Base-by-base conservation (phyloP, 164 flowering plant genomes). In the Vitis labrusca region DNA sequence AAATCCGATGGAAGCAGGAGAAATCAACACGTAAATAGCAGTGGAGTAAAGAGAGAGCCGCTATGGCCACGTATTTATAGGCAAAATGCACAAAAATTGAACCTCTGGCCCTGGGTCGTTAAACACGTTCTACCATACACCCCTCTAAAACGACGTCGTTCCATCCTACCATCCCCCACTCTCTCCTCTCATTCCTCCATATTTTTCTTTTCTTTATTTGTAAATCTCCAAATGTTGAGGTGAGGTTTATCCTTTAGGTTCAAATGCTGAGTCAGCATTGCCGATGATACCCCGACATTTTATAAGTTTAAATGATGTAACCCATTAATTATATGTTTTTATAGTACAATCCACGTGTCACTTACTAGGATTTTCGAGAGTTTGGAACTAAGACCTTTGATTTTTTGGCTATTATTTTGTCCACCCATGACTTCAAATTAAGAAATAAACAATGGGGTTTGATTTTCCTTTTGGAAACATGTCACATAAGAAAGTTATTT, bases 31-130 rank as follows among this genome's bases (percentile, higher is more conserved):
- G 69, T 66, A 32, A 2, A 2, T 8, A 2, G 56, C 27, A 44
- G 27, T 23, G 53, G 54, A 11, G 70, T 67, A 30, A 27, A 59
- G 2, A 7, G 11, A 3, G 8, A 52, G n/a, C 50, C n/a, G 27
- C 56, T 2, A 13, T 8, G 12, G 57, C 54, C 68, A 56, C 74
- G 59, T 61, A 71, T 56, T 71, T 71, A 71, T 71, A 64, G 62
- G 10, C 13, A 19, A 53, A 19, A 19, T 10, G 53, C 27, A 4
- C 17, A 12, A 37, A 37, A 37, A 37, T 37, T 37, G 44, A 37
- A 37, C 44, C 44, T 23, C 27, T 23, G 27, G 27, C 44, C 44
- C 5, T 37, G 44, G 44, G 5, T 37, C 44, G 44, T 37, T 37
- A 37, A 37, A 37, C 44, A 37, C 44, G 44, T 37, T 37, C 44